Evolutionary conservation across 768 basidiomycete species (phyloP), one percentile per base, ranked within the genome.

Genomic region (Pleurotus tuber-regium): DNA sequence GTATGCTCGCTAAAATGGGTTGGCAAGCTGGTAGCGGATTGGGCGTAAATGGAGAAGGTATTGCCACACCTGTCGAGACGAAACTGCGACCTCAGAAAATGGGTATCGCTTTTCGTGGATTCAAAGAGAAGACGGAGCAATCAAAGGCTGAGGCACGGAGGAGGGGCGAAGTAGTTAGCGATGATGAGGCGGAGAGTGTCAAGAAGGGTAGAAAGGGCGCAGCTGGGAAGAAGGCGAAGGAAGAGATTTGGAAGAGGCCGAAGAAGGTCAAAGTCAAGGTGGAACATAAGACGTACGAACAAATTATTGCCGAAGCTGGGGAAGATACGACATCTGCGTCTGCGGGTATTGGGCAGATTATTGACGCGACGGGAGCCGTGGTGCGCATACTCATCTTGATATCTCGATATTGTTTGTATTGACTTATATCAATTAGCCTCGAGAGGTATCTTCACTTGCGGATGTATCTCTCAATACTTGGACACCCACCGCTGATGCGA

Each of bases 251-350:
- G 95, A 94, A 88, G 71, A 81, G 81, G 54, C 83, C 89, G 5
- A 89, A 82, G 77, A 94, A 88, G 66, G 76, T 83, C 50, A 97
- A 92, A 70, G 84, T 79, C 18, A 92, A 83, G 68, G 73, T 94
- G 28, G 86, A 92, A 63, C 94, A 98, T 73, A 97, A 96, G 77
- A 93, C 94, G 0, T 99, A 98, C 63, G 97, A 99, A 67, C 83
- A 99, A 68, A 91, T 98, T 49, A 66, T 99, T 46, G 87, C 90
- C 2, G 93, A 96, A 63, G 86, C 91, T 19, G 91, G 87, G 0
- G 76, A 83, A 54, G 81, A 85, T 29, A 35, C 46, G 6, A 24
- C 31, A 18, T 66, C 71, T 0, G 59, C 75, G 6, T 59, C 70
- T 2, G 61, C 81, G 2, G 82, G 84, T 5, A 65, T 94, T 42